phyloP scores from a whole-genome alignment of 179 eudicot species.

The Monotropa hypopitys region DNA sequence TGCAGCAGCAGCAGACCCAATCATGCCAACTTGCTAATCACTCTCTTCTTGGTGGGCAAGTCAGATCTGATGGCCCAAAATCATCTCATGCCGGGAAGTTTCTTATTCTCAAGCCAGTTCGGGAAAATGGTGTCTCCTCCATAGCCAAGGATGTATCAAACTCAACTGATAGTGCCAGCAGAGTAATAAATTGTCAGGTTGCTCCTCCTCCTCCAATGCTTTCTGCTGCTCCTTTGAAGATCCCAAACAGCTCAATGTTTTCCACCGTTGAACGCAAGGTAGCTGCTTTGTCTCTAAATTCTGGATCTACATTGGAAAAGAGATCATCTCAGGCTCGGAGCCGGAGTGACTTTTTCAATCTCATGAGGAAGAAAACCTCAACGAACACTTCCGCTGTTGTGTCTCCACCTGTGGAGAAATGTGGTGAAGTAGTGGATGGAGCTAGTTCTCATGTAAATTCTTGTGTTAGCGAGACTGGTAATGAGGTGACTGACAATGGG shows the following conservation, averaged over 20 bases:
- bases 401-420: conserved; percentile 20
- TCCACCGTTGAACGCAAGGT: conserved; percentile 30
- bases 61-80: conserved; percentile 32
- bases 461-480: conserved; percentile 23
- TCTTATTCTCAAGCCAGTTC: conserved; percentile 48
- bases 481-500: conserved; percentile 34
- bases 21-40: conserved; percentile 37
- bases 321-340: conserved; percentile 51
- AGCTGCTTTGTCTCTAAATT: conserved; percentile 24
- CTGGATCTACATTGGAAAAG: conserved; percentile 36
- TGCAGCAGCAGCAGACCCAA: conserved; percentile 27
- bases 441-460: conserved; percentile 16
- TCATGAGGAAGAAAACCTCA: conserved; percentile 61
- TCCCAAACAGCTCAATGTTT: conserved; percentile 21
- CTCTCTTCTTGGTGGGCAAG: conserved; percentile 33
- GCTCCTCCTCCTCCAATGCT: conserved; percentile 22
- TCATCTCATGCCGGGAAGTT: conserved; percentile 41
- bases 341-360: conserved; percentile 72
- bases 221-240: conserved; percentile 29
- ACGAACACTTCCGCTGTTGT: conserved; percentile 19
- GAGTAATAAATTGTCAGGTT: conserved; percentile 29
- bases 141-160: conserved; percentile 31
- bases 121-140: conserved; percentile 37
- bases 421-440: conserved; percentile 23
- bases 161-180: conserved; percentile 21